Evolutionary conservation across 305 asterid genomes (phyloP), one percentile per base, ranked within the genome.

Genomic region (Fraxinus nigra): DNA sequence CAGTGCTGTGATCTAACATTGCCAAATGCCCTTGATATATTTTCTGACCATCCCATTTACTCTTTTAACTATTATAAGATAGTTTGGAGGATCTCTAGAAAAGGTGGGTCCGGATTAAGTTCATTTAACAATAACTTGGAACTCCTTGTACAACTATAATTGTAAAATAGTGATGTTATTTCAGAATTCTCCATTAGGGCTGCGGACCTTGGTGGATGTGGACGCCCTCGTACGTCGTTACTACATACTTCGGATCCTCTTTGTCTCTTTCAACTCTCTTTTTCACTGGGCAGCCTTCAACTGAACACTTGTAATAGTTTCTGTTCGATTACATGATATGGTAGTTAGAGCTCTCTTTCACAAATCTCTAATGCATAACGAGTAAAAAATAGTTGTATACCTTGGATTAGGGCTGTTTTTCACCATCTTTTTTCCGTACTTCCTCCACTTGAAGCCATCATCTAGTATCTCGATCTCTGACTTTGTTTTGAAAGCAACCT

Each of bases 391-490:
- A 5, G 43, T n/a, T 26, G 4, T 9, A 9, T 87, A 95, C 97
- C 98, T 95, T 59, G 99, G 99, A 69, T 92, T 92, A 7, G 97
- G 97, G 90, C 97, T 95, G 90, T 92, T 93, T 82, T 93, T 95
- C 70, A 95, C 99, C 98, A 88, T 93, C 92, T 95, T 95, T 85
- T 95, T 95, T 32, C 99, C 99, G 76, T 95, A 95, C 85, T 95
- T 95, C 72, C 98, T 90, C 99, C 99, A 95, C 85, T 93, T 95
- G 86, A 90, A 95, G 35, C 99, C 99, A 88, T 95, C 98, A 85
- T 95, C 94, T 3, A 95, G 86, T 78, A 92, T 90, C 76, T 95
- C 99, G 61, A 93, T 76, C 77, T 90, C 91, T 4, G 99, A 95
- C 87, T 89, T 89, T 30, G 97, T 95, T 83, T 88, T 91, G 85